Conservation (phyloP, 768 basidiomycete genomes). For the Pisolithus albus region DNA sequence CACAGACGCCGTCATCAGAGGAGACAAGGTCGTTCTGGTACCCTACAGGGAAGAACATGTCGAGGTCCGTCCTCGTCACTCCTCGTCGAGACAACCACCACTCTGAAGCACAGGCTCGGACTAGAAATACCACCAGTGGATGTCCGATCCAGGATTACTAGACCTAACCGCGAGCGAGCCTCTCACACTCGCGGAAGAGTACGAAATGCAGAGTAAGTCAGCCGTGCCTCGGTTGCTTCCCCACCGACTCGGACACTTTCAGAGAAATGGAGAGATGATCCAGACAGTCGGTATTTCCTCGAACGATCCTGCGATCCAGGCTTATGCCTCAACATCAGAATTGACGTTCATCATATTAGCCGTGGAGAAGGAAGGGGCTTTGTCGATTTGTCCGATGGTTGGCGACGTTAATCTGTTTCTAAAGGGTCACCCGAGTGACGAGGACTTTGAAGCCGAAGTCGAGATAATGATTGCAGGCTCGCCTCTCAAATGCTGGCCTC, state of each 20-base stretch:
- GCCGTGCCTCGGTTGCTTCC: neutral
- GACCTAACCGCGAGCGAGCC: conserved; percentile 81
- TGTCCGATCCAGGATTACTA: conserved; percentile 67
- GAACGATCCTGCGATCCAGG: neutral
- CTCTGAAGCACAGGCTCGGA: neutral
- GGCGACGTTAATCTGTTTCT: conserved; percentile 93
- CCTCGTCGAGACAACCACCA: neutral
- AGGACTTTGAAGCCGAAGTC: conserved; percentile 65
- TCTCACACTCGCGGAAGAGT: conserved; percentile 72
- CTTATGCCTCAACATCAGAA: conserved; percentile 36
- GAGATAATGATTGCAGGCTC: conserved; percentile 92
- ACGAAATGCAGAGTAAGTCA: conserved; percentile 77
- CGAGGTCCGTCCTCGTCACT: conserved; percentile 7
- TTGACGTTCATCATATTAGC: conserved; percentile 86
- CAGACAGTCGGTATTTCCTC: conserved; percentile 52
- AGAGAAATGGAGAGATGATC: conserved; percentile 84
- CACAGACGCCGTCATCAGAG: conserved; percentile 45
- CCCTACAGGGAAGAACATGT: conserved; percentile 67
- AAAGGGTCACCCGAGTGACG: conserved; percentile 41
- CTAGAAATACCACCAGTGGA: conserved; percentile 86
- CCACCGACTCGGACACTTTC: neutral
- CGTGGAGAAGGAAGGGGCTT: conserved; percentile 25
- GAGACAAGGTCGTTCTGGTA: conserved; percentile 63
- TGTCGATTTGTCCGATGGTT: conserved; percentile 56
- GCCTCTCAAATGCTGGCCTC: neutral